Base-by-base conservation (phyloP, 345 rosid genomes). In the Microthlaspi erraticum region DNA sequence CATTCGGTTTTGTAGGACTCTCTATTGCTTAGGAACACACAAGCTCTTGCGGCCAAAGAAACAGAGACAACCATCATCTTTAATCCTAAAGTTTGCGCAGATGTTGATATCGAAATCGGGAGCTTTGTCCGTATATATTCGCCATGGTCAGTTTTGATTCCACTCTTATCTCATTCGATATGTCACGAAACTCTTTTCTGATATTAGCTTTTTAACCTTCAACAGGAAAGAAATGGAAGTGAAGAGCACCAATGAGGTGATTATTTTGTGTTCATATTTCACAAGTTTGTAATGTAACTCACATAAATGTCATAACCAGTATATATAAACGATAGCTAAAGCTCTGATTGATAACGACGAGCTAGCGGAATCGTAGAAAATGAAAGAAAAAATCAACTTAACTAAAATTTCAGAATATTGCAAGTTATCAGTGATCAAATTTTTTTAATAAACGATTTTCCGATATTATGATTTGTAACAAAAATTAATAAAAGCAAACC, bases 21-120 rank as follows among this genome's bases (percentile, higher is more conserved):
- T 10, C 70, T 33, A 8, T 78, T 75, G 66, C 61, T 57, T 11
- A 70, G 76, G 18, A 63, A 53, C 65, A 60, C 74, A 37, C 77
- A 78, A 72, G 34, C 58, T 42, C 37, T 62, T 42, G 61, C 60
- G 6, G 75, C 46, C 62, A 71, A 72, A 62, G 84, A 77, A 61
- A 63, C 68, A 66, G 75, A 75, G 60, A 75, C 68, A 70, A 88
- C 80, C 10, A 71, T 91, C 58, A 83, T 94, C 72, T 94, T 94
- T 68, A 88, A 69, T 75, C 77, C 91, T 60, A 86, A 89, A 84
- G 84, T 86, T 72, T 91, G 92, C 43, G 51, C 66, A n/a, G 73
- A 89, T 69, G 89, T 91, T 50, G 95, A 94, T 64, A 84, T 94
- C 2, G 99, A 91, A 81, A 78, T 82, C 44, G 95, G 96, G 57